A percentile compares a stretch with the other conserved stretches of the same genome.
phyloP scores from a whole-genome alignment of 2,329 filamentous ascomycete species.

The Diaporthe nobilis region DNA sequence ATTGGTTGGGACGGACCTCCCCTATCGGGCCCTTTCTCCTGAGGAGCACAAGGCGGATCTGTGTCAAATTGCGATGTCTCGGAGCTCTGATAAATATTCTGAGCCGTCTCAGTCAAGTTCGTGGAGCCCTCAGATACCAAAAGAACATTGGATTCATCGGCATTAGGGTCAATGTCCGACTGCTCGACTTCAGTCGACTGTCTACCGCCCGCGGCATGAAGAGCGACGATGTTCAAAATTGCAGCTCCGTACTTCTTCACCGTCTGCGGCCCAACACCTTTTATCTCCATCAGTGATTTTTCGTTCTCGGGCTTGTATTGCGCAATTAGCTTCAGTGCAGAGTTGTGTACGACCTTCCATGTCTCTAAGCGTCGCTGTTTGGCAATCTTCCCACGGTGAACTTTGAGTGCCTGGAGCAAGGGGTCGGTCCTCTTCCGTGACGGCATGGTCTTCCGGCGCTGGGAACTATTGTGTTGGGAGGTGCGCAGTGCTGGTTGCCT shows the following conservation, averaged over 20 bases:
- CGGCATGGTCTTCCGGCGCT: neutral
- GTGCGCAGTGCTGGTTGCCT: neutral
- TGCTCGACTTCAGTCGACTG: neutral
- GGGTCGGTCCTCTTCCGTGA: neutral
- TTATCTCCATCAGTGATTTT: neutral
- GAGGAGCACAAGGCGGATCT: neutral
- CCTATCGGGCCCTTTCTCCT: neutral
- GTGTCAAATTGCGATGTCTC: conserved; percentile 9
- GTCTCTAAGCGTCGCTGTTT: conserved; percentile 11
- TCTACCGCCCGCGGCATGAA: neutral
- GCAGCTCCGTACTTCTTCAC: conserved; percentile 15
- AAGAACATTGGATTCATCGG: neutral
- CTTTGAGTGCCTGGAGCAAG: conserved; percentile 5
- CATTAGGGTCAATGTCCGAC: neutral
- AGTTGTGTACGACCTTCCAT: conserved; percentile 2
- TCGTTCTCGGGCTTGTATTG: neutral
- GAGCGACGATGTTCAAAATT: conserved; percentile 18
- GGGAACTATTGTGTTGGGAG: neutral
- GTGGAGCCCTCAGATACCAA: neutral
- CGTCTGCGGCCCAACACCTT: conserved; percentile 16
- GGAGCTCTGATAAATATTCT: neutral
- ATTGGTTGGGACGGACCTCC: neutral
- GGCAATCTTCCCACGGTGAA: neutral
- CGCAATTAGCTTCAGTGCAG: conserved; percentile 16
- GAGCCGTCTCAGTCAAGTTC: neutral